phyloP scores from a whole-genome alignment of 148 eudicot species.

The Suaeda aralocaspica region DNA sequence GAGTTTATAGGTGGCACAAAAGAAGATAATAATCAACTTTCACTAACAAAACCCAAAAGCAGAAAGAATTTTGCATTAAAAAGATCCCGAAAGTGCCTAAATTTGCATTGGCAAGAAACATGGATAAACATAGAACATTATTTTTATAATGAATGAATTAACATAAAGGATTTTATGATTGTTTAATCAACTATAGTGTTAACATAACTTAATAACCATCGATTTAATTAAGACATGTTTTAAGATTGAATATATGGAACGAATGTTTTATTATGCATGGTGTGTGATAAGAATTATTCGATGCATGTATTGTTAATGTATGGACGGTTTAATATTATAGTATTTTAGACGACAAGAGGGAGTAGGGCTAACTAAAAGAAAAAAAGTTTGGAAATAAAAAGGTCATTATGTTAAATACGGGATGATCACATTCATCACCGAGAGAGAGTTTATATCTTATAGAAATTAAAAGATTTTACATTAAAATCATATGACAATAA shows the following conservation, averaged over 20 bases:
- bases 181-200: too few species aligned
- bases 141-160: too few species aligned
- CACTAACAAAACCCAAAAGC: constrained; percentile 8
- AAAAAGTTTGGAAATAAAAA: neutral
- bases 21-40: neutral
- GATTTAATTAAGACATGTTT: too few species aligned
- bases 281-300: neutral
- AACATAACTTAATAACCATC: too few species aligned
- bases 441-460: too few species aligned
- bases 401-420: too few species aligned
- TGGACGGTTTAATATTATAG: constrained; percentile 8
- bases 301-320: neutral
- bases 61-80: constrained; percentile 8
- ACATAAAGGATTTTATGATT: too few species aligned
- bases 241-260: too few species aligned
- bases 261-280: neutral
- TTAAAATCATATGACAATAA: too few species aligned
- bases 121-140: neutral
- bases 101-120: neutral
- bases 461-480: too few species aligned
- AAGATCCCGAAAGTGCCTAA: constrained; percentile 7
- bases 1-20: constrained; percentile 13
- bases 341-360: too few species aligned
- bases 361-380: neutral
- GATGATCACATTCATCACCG: too few species aligned